A percentile compares a stretch with the other conserved stretches of the same genome.
Evolutionary conservation across 306 rosid species (phyloP).

Genomic region (Lotus japonicus): DNA sequence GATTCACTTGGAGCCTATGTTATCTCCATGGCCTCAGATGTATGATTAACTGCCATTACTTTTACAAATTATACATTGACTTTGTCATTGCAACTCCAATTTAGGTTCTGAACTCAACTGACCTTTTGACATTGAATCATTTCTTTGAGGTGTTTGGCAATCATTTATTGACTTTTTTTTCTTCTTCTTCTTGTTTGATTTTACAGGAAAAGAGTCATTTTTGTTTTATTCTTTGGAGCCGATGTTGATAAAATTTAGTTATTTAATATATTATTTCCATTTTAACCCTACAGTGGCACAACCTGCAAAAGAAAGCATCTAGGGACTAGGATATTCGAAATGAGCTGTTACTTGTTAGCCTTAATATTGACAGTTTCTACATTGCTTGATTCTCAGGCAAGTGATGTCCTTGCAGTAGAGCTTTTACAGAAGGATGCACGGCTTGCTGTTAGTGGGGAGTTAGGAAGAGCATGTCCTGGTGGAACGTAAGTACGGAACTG

Average conservation of each 20-base stretch:
- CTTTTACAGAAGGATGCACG: constrained; percentile 93
- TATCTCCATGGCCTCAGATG: constrained; percentile 92
- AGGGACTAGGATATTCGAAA: background rate
- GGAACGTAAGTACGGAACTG: constrained; percentile 58
- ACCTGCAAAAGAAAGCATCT: background rate
- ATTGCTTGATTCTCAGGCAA: constrained; percentile 53
- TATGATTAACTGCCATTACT: constrained; percentile 26
- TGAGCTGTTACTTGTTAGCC: background rate
- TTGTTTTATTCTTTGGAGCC: background rate
- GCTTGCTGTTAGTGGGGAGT: constrained; percentile 68
- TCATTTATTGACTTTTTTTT: background rate
- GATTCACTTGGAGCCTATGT: constrained; percentile 92
- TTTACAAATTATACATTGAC: background rate
- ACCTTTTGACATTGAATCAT: background rate
- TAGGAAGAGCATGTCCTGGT: constrained; percentile 85
- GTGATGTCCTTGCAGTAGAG: constrained; percentile 95
- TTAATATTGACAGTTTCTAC: background rate
- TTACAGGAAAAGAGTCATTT: background rate
- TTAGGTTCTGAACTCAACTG: background rate
- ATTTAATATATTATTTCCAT: background rate
- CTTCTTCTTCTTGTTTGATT: background rate
- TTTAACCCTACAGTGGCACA: background rate
- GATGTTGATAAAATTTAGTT: background rate
- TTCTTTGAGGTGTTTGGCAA: background rate
- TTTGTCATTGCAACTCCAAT: background rate